Evolutionary conservation across 306 rosid species (phyloP).

Genomic region (Mimosa pudica): DNA sequence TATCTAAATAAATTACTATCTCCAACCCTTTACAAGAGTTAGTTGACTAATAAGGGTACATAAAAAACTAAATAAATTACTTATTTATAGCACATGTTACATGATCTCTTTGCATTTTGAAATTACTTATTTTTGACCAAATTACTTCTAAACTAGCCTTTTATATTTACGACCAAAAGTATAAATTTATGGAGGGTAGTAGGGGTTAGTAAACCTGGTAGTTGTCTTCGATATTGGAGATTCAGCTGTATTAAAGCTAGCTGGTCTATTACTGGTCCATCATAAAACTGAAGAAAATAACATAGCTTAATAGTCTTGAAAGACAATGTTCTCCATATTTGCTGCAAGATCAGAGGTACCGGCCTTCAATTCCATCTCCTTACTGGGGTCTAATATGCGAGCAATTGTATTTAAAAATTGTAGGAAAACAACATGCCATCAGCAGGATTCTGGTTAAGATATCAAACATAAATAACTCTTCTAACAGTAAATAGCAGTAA

Average conservation of each 20-base stretch:
- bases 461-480: constrained; percentile 15
- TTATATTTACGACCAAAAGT: too few species aligned
- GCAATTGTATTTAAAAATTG: constrained; percentile 70
- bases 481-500: constrained; percentile 41
- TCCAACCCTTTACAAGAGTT: too few species aligned
- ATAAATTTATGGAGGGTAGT: background rate
- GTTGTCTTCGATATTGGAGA: constrained; percentile 34
- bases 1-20: constrained; percentile 40
- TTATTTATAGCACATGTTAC: constrained; percentile 19
- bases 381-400: constrained; percentile 73
- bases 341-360: constrained; percentile 36
- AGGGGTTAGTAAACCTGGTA: constrained; percentile 46
- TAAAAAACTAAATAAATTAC: too few species aligned
- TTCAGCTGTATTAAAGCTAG: constrained; percentile 35
- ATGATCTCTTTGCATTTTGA: too few species aligned
- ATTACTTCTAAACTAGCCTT: too few species aligned
- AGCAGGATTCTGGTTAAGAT: constrained; percentile 30
- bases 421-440: constrained; percentile 39
- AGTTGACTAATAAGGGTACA: too few species aligned
- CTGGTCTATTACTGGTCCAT: constrained; percentile 56
- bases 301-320: constrained; percentile 45
- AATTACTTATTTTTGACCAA: background rate
- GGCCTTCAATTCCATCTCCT: constrained; percentile 77
- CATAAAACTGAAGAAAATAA: constrained; percentile 71
- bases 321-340: constrained; percentile 14